Conservation (phyloP, 139 green algal species). For the Deuterostichococcus epilithicus region DNA sequence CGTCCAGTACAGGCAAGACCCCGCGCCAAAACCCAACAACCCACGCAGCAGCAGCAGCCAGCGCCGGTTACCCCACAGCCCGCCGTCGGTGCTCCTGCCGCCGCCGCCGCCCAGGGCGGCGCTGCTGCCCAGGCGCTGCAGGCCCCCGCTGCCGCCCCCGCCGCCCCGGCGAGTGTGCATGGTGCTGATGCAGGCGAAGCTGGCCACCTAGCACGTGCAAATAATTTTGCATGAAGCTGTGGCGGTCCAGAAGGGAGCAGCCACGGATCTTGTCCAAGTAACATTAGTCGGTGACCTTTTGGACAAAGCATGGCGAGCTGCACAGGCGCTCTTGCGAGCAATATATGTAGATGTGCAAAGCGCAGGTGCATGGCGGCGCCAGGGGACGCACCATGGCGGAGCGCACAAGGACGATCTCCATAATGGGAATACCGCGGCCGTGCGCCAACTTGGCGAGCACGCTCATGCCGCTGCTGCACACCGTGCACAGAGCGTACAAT, state of each 20-base stretch:
- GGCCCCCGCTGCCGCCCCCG: no score
- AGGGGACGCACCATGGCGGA: background rate
- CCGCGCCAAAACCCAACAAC: slow-evolving; percentile 18
- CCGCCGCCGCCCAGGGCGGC: background rate
- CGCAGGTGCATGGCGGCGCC: no score
- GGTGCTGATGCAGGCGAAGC: background rate
- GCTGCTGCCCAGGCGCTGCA: background rate
- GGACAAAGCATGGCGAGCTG: no score
- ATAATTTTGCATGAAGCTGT: no score
- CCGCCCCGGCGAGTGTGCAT: background rate
- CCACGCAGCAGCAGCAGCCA: slow-evolving; percentile 28
- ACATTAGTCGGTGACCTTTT: no score
- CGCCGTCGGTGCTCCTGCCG: background rate
- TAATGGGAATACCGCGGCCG: background rate
- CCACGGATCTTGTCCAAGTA: no score
- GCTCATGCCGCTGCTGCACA: background rate
- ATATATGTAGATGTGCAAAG: no score
- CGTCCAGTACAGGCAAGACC: slow-evolving; percentile 21
- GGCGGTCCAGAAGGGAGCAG: no score
- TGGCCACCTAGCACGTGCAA: background rate
- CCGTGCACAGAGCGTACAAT: background rate
- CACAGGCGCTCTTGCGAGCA: no score
- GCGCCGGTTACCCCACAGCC: background rate
- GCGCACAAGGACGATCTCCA: slow-evolving; percentile 6
- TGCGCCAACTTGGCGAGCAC: background rate